Evolutionary conservation across 306 rosid genomes (phyloP).

Genomic region (Phaseolus lunatus): DNA sequence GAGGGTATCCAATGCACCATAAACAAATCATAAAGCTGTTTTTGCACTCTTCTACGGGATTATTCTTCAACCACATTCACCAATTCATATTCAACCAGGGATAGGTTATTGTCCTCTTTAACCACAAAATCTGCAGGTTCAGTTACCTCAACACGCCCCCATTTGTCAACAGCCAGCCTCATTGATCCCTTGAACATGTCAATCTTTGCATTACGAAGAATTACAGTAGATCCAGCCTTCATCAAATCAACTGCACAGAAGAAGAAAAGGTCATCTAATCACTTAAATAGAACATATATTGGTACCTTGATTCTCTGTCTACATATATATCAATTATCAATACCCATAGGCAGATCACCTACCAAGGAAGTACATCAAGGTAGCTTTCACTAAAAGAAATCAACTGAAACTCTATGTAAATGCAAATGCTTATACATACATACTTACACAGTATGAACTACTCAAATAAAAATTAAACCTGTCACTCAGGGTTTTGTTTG

Average conservation of each 20-base stretch:
- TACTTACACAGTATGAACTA: not conserved
- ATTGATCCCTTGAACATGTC: slow-evolving; percentile 56
- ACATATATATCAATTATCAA: not conserved
- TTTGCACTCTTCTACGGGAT: slow-evolving; percentile 25
- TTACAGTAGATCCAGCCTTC: slow-evolving; percentile 39
- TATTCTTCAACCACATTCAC: slow-evolving; percentile 53
- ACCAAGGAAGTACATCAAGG: not conserved
- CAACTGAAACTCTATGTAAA: not conserved
- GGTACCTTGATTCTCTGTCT: not conserved
- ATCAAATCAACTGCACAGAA: slow-evolving; percentile 27
- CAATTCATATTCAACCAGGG: slow-evolving; percentile 54
- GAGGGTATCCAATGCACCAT: slow-evolving; percentile 31
- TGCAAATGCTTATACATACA: not conserved
- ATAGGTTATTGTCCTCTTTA: slow-evolving; percentile 56
- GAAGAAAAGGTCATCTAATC: not conserved
- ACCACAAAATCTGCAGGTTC: slow-evolving; percentile 51
- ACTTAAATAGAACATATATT: not conserved
- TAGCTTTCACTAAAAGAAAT: not conserved
- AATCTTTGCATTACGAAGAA: slow-evolving; percentile 39
- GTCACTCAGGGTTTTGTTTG: not conserved
- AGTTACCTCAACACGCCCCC: slow-evolving; percentile 53
- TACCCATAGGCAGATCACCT: not conserved
- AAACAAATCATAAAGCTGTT: slow-evolving; percentile 10
- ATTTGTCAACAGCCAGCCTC: slow-evolving; percentile 54
- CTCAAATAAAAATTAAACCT: not conserved